A percentile compares a stretch with the other conserved stretches of the same genome.
phyloP scores from a whole-genome alignment of 108 stramenopile species.

The Cyclostephanos invisitatus region DNA sequence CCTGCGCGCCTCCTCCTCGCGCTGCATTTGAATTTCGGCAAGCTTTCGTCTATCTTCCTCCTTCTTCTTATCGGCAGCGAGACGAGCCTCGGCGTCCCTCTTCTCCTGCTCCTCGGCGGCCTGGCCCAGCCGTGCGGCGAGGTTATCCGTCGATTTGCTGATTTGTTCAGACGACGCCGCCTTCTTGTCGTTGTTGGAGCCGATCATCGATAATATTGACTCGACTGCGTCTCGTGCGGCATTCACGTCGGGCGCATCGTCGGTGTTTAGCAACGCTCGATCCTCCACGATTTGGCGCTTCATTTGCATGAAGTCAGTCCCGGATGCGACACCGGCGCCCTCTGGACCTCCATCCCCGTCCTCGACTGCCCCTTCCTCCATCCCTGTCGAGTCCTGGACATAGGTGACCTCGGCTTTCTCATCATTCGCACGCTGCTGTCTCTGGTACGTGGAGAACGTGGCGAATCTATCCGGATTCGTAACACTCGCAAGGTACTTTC shows the following conservation, averaged over 20 bases:
- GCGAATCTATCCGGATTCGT: constrained; percentile 61
- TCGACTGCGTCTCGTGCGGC: constrained; percentile 39
- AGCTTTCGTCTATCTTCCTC: constrained; percentile 25
- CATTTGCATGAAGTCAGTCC: constrained; percentile 31
- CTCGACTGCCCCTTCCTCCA: neutral
- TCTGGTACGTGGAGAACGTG: constrained; percentile 40
- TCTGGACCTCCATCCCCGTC: constrained; percentile 2
- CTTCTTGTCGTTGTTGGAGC: constrained; percentile 20
- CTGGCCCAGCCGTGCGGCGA: constrained; percentile 53
- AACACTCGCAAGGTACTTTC: constrained; percentile 56
- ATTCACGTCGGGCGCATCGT: constrained; percentile 14
- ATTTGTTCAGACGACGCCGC: constrained; percentile 5
- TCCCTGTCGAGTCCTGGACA: neutral
- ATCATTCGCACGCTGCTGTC: neutral
- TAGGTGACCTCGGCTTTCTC: neutral
- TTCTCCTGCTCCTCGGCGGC: constrained; percentile 55
- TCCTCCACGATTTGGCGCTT: constrained; percentile 39
- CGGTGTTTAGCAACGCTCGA: constrained; percentile 26
- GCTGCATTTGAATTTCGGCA: constrained; percentile 32
- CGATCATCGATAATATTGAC: constrained; percentile 41
- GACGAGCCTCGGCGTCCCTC: constrained; percentile 36
- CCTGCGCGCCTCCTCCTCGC: constrained; percentile 37
- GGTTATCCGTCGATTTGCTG: constrained; percentile 26
- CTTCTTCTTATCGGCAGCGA: constrained; percentile 33
- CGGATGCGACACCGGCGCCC: neutral